Evolutionary conservation across 331 rosid genomes (phyloP).

Genomic region (Malus hybrid): DNA sequence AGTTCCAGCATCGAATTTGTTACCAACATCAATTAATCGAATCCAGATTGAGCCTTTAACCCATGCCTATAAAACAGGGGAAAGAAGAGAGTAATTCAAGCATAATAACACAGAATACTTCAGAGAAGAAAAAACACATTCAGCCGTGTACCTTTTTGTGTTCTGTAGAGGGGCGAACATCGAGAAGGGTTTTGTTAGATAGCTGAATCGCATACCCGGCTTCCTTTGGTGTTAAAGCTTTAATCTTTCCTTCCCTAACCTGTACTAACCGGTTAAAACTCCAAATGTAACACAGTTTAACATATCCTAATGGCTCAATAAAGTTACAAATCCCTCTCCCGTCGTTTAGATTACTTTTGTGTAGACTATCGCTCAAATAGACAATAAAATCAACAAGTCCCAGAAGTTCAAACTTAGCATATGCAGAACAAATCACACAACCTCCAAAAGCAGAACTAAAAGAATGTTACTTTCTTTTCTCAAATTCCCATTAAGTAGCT

Average conservation of each 20-base stretch:
- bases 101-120: background rate
- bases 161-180: constrained; percentile 88
- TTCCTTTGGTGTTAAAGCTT: constrained; percentile 77
- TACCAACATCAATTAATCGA: constrained; percentile 71
- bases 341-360: too few species aligned
- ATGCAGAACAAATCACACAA: background rate
- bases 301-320: background rate
- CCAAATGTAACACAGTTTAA: background rate
- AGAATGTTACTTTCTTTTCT: background rate
- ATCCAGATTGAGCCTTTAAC: constrained; percentile 86
- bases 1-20: constrained; percentile 45
- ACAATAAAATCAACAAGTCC: background rate
- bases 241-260: constrained; percentile 80
- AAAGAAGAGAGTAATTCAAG: background rate
- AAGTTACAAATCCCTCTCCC: background rate
- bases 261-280: constrained; percentile 8
- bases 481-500: background rate
- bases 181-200: constrained; percentile 78
- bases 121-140: background rate
- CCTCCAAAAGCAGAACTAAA: background rate
- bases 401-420: background rate
- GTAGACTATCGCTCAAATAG: too few species aligned
- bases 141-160: constrained; percentile 54
- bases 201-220: constrained; percentile 93
- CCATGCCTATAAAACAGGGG: constrained; percentile 71